These are phyloP conservation scores for Gossypium laxum DNA, from an alignment of 441 rosid species.

Conservation along the genomic window DNA sequence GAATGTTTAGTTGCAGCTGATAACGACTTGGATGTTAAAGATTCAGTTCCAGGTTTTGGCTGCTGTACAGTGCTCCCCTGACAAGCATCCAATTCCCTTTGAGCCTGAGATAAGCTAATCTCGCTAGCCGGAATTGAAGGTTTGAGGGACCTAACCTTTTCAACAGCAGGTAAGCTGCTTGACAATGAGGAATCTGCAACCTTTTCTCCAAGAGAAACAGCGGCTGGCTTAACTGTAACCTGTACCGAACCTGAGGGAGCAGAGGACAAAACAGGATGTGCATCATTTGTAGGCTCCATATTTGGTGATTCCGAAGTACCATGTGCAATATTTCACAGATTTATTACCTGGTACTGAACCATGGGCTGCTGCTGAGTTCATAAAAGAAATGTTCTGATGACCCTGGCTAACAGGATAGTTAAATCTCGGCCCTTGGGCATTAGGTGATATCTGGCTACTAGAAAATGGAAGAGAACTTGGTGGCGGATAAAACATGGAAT, in stretches of 20 bases:
- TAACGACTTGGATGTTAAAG: conserved; percentile 25
- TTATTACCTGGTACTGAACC: conserved; percentile 24
- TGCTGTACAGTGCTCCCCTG: conserved; percentile 34
- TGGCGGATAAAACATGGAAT: conserved; percentile 40
- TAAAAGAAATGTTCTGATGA: conserved; percentile 44
- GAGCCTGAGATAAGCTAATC: conserved; percentile 25
- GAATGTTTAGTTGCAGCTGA: conserved; percentile 28
- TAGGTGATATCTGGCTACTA: conserved; percentile 49
- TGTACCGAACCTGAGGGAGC: conserved; percentile 30
- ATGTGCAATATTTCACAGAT: conserved; percentile 21
- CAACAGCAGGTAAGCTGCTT: conserved; percentile 24
- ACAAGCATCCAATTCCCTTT: conserved; percentile 29
- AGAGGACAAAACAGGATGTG: conserved; percentile 29
- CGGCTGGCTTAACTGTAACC: conserved; percentile 46
- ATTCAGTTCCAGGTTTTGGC: conserved; percentile 31
- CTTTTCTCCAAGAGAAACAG: conserved; percentile 30
- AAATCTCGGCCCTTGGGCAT: conserved; percentile 54
- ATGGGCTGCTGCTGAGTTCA: conserved; percentile 38
- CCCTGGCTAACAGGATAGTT: conserved; percentile 47
- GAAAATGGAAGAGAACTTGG: conserved; percentile 45
- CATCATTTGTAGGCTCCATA: conserved; percentile 38
- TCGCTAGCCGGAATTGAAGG: conserved; percentile 31
- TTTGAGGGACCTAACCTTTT: conserved; percentile 37
- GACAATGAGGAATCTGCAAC: conserved; percentile 15
- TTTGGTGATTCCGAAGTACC: conserved; percentile 29